These are phyloP conservation scores for Zygoascus meyerae DNA, from an alignment of 1,139 yeast species.

Conservation along the genomic window DNA sequence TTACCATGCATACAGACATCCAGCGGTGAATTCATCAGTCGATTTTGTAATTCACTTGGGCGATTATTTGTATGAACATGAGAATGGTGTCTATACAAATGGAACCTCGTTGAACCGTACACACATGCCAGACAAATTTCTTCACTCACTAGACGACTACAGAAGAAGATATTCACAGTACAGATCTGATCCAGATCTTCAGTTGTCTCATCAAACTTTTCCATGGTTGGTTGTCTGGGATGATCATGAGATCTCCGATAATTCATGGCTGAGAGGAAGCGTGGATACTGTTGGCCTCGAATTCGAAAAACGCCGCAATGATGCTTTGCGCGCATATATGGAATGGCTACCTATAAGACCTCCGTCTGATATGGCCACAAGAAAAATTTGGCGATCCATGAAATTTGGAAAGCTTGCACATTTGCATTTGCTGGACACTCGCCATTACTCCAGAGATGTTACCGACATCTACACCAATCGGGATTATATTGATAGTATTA, in stretches of 20 bases:
- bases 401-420: slow-evolving; percentile 4
- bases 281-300: slow-evolving; percentile 9
- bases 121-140: slow-evolving; percentile 6
- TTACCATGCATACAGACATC: slow-evolving; percentile 10
- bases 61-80: slow-evolving; percentile 10
- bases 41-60: slow-evolving; percentile 11
- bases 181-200: slow-evolving; percentile 9
- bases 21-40: slow-evolving; percentile 3
- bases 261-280: slow-evolving; percentile 11
- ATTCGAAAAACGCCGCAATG: slow-evolving; percentile 4
- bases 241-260: slow-evolving; percentile 12
- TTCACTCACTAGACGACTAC: slow-evolving; percentile 7
- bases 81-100: slow-evolving; percentile 7
- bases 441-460: slow-evolving; percentile 10
- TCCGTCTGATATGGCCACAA: background rate
- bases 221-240: slow-evolving; percentile 12
- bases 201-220: slow-evolving; percentile 6
- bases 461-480: slow-evolving; percentile 11
- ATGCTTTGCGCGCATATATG: slow-evolving; percentile 10
- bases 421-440: slow-evolving; percentile 6
- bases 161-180: slow-evolving; percentile 6
- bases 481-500: slow-evolving; percentile 9
- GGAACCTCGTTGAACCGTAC: slow-evolving; percentile 8
- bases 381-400: slow-evolving; percentile 9
- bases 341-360: slow-evolving; percentile 12